Evolutionary conservation across 2,329 filamentous ascomycete species (phyloP).

Genomic region (Pyrenophora graminea): DNA sequence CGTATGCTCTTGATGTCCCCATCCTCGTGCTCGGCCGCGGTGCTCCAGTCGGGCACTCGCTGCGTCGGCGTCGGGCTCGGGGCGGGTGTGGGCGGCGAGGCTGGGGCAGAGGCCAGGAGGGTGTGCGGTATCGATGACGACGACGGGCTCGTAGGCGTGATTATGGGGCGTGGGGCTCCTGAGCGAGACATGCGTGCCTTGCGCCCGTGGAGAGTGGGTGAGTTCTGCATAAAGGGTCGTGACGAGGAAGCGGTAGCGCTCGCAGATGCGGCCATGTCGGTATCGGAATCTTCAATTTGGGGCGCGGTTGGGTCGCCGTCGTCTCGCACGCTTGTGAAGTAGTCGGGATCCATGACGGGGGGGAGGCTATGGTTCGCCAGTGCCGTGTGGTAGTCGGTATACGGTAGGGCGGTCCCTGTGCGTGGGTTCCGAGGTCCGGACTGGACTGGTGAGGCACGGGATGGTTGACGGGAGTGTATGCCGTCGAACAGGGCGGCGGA

Average conservation of each 20-base stretch:
- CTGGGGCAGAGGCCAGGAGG: constrained; percentile 66
- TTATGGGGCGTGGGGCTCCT: constrained; percentile 51
- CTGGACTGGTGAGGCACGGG: background rate
- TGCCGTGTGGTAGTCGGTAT: constrained; percentile 12
- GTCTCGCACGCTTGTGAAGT: constrained; percentile 32
- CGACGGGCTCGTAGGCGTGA: constrained; percentile 56
- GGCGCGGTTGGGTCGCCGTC: constrained; percentile 24
- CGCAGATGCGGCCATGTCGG: constrained; percentile 43
- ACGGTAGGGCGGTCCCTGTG: constrained; percentile 10
- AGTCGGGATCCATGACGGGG: constrained; percentile 40
- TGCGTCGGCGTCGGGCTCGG: constrained; percentile 68
- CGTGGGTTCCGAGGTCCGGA: background rate
- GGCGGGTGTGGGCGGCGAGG: constrained; percentile 69
- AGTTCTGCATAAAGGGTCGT: constrained; percentile 41
- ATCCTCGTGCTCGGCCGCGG: constrained; percentile 79
- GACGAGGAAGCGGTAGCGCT: constrained; percentile 40
- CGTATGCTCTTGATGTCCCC: constrained; percentile 78
- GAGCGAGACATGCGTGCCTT: constrained; percentile 49
- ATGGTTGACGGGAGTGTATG: background rate
- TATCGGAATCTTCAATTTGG: constrained; percentile 39
- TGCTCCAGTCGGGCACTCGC: constrained; percentile 72
- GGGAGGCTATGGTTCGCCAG: constrained; percentile 12
- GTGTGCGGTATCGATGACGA: constrained; percentile 59
- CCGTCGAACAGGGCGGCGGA: constrained; percentile 5
- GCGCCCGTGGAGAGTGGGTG: constrained; percentile 41